These are phyloP conservation scores for Kurtzmaniella quercitrusa DNA, from an alignment of 1,139 yeast species.

Conservation along the genomic window DNA sequence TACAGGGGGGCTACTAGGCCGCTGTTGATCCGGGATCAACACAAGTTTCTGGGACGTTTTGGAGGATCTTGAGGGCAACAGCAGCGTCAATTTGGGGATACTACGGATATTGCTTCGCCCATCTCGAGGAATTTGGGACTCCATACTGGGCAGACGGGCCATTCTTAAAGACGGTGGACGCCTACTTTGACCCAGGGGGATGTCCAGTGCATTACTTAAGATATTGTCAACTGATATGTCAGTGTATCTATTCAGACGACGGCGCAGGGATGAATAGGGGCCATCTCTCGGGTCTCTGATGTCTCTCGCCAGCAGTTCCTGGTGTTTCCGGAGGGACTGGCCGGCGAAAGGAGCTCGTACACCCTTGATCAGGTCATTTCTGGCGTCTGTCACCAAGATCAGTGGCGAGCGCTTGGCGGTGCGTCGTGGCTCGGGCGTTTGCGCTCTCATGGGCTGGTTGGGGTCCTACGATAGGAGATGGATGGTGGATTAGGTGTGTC, in stretches of 20 bases:
- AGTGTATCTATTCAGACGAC: constrained; percentile 47
- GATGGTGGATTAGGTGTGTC: neutral
- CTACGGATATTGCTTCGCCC: constrained; percentile 32
- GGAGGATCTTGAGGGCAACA: constrained; percentile 81
- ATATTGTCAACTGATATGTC: constrained; percentile 70
- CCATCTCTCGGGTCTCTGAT: constrained; percentile 12
- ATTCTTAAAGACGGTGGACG: constrained; percentile 22
- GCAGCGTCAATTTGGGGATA: constrained; percentile 57
- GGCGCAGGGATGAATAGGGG: constrained; percentile 10
- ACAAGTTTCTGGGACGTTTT: constrained; percentile 84
- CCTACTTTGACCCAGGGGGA: constrained; percentile 73
- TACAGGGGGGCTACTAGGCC: constrained; percentile 8
- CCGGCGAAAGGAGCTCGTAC: constrained; percentile 86
- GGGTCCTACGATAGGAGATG: neutral
- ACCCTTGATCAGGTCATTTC: constrained; percentile 55
- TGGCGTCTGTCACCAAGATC: constrained; percentile 83
- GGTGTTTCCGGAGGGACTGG: constrained; percentile 41
- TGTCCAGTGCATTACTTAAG: constrained; percentile 72
- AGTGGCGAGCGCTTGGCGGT: constrained; percentile 92
- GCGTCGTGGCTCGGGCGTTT: constrained; percentile 29
- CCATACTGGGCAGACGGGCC: neutral
- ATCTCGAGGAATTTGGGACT: constrained; percentile 7
- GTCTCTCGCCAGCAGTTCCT: constrained; percentile 18
- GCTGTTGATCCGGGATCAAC: constrained; percentile 68
- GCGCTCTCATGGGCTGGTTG: neutral